Percentiles rank a stretch among this genome's conserved stretches.
phyloP scores from a whole-genome alignment of 352 stramenopile species.

The Phytophthora foliorum region DNA sequence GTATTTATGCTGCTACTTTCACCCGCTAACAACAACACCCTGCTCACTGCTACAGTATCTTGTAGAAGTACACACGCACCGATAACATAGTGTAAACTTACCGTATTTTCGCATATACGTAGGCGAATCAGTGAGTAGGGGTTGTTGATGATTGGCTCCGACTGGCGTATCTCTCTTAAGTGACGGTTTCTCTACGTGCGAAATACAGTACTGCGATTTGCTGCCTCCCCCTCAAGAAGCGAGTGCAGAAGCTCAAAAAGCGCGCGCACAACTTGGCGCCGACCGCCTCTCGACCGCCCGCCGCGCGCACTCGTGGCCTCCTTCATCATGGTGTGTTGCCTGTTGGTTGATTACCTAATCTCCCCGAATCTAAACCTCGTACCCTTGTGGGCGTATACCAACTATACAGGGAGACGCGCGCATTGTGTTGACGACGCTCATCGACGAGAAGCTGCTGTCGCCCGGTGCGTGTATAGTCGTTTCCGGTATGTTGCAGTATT shows the following conservation, averaged over 20 bases:
- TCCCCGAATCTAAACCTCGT: background rate
- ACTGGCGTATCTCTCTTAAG: too few species aligned
- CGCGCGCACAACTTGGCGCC: constrained; percentile 1
- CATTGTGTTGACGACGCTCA: constrained; percentile 70
- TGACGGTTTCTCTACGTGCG: too few species aligned
- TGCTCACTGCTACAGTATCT: too few species aligned
- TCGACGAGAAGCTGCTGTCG: constrained; percentile 74
- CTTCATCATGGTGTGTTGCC: constrained; percentile 31
- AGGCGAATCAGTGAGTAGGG: too few species aligned
- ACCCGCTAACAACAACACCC: too few species aligned
- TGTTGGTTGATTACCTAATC: background rate
- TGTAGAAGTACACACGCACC: too few species aligned
- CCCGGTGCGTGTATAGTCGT: constrained; percentile 52
- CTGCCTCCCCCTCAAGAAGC: background rate
- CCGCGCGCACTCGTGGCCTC: background rate
- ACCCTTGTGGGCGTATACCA: background rate
- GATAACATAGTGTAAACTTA: too few species aligned
- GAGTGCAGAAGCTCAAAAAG: background rate
- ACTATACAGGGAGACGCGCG: constrained; percentile 64
- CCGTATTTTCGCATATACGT: too few species aligned
- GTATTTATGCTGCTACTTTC: too few species aligned
- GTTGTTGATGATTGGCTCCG: too few species aligned
- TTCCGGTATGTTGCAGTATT: too few species aligned
- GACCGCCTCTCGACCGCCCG: background rate
- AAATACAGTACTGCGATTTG: background rate